Base-by-base conservation (phyloP, 495 filamentous ascomycete genomes). In the Penicillium malachiteum region DNA sequence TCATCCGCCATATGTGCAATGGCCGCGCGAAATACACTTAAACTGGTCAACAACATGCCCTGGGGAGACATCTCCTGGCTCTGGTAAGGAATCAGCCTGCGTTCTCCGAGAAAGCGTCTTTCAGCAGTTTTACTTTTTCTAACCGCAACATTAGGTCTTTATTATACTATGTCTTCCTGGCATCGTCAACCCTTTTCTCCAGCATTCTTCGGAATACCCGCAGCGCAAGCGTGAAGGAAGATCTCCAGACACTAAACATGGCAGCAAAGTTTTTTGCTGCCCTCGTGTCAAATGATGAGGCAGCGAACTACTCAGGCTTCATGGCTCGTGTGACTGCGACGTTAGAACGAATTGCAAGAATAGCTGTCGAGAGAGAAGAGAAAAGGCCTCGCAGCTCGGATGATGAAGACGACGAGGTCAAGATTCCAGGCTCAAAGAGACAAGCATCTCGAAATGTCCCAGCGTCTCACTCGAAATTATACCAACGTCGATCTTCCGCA, bases 21-120 rank as follows among this genome's bases (percentile, higher is more conserved):
- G 47, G 93, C 94, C 41, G 92, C 94, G 2, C 81, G 94, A 58
- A 90, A 93, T 18, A 94, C 92, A 2, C 90, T 98, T 54, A 87
- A 89, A 54, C 78, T 97, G 14, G 84, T 97, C 48, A 92, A 91
- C 66, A 95, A 95, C 67, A 89, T 98, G 49, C 92, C 94, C 7
- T 89, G 93, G 72, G 92, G 91, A 44, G 94, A 98, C 64, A 90
- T 88, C 60, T 85, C 87, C 44, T 97, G 91, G 73, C 91, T 96
- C 48, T 97, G 94, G 94, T 97, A 73, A 76, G 85, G 38, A 1
- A 26, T 14, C 12, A 12, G 11, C 18, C 31, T 7, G 40, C 9
- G 16, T 33, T 32, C 6, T 21, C 8, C 17, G 50, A 13, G n/a
- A 51, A 44, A 52, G 31, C 9, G 13, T 11, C 41, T 18, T 9